A percentile compares a stretch with the other conserved stretches of the same genome.
Evolutionary conservation across 2,329 filamentous ascomycete genomes (phyloP).

Genomic region (Phaeosphaeria sp.): DNA sequence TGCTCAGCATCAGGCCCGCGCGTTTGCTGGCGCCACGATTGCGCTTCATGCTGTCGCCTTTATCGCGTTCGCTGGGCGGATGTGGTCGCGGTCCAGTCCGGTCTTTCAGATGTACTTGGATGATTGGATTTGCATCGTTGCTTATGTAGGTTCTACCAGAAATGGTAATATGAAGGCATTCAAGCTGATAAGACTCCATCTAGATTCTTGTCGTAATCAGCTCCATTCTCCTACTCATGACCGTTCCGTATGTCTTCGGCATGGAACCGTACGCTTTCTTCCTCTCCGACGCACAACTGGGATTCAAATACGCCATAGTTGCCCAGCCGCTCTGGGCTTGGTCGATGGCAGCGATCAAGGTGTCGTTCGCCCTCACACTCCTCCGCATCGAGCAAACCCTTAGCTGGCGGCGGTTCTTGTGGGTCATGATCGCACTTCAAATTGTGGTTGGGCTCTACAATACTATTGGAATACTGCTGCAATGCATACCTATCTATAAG

Average conservation of each 20-base stretch:
- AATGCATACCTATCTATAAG: slow-evolving; percentile 24
- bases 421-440: slow-evolving; percentile 26
- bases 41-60: slow-evolving; percentile 15
- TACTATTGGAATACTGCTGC: slow-evolving; percentile 21
- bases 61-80: slow-evolving; percentile 17
- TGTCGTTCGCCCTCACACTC: slow-evolving; percentile 31
- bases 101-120: slow-evolving; percentile 20
- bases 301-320: slow-evolving; percentile 17
- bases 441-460: slow-evolving; percentile 23
- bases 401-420: slow-evolving; percentile 25
- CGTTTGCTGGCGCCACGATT: slow-evolving; percentile 17
- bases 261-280: slow-evolving; percentile 7
- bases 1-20: slow-evolving; percentile 4
- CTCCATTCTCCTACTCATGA: slow-evolving; percentile 17
- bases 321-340: slow-evolving; percentile 25
- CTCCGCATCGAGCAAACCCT: slow-evolving; percentile 25
- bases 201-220: slow-evolving; percentile 20
- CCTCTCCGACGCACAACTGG: slow-evolving; percentile 14
- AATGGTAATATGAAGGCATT: too few species aligned
- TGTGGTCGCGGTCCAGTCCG: slow-evolving; percentile 22
- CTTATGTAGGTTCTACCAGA: slow-evolving; percentile 27
- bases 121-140: slow-evolving; percentile 20
- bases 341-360: slow-evolving; percentile 20
- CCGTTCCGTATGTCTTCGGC: slow-evolving; percentile 17
- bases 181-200: background rate